A percentile compares a stretch with the other conserved stretches of the same genome.
phyloP scores from a whole-genome alignment of 202 grass and related monocot genomes.

The Saccharum hybrid region DNA sequence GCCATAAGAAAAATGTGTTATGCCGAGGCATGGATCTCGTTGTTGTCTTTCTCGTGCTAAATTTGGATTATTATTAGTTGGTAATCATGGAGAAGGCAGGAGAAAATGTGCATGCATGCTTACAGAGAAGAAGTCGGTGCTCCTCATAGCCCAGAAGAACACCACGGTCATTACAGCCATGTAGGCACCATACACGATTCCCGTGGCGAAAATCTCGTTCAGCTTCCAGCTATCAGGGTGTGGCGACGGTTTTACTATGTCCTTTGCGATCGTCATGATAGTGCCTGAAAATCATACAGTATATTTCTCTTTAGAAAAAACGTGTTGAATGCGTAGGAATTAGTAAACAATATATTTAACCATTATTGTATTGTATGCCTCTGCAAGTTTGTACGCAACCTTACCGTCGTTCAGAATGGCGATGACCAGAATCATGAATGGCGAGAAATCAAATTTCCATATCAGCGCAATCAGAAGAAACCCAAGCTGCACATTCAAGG shows the following conservation, averaged over 20 bases:
- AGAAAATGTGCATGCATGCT: background rate
- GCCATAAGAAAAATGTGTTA: background rate
- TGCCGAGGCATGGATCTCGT: too few relatives aligned
- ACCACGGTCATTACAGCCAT: background rate
- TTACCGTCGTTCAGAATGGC: background rate
- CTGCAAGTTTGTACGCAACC: background rate
- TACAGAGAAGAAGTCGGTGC: background rate
- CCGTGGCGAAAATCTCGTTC: background rate
- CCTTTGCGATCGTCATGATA: background rate
- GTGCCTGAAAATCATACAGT: background rate
- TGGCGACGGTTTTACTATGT: background rate
- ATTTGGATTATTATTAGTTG: too few relatives aligned
- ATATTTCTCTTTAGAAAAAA: background rate
- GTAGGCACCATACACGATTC: background rate
- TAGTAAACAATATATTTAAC: too few relatives aligned
- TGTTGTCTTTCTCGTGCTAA: too few relatives aligned
- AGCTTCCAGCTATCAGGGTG: background rate
- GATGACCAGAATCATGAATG: background rate
- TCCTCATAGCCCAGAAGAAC: background rate
- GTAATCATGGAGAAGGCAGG: too few relatives aligned
- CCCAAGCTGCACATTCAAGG: background rate
- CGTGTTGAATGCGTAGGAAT: background rate
- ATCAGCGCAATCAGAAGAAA: background rate
- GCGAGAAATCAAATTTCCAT: background rate
- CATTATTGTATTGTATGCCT: too few relatives aligned